Percentiles rank a stretch among this genome's conserved stretches.
These are phyloP conservation scores for Xylariaceae sp. DNA, from an alignment of 2,329 filamentous ascomycete genomes.

Conservation along the genomic window DNA sequence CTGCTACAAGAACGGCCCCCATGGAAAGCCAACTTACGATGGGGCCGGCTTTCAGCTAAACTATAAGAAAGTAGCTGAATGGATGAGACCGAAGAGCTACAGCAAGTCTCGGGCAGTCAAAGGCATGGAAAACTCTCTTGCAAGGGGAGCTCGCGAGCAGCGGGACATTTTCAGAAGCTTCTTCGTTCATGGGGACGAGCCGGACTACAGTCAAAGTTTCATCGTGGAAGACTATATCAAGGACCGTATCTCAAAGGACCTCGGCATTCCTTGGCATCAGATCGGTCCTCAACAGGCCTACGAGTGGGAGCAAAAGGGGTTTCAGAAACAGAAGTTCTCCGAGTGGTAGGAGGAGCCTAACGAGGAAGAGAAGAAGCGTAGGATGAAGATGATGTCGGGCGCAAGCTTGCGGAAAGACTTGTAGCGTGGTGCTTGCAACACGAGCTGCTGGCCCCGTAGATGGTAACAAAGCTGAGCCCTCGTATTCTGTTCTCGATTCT, in stretches of 20 bases:
- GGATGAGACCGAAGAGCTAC: conserved; percentile 18
- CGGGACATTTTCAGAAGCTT: conserved; percentile 18
- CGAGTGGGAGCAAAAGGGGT: conserved; percentile 31
- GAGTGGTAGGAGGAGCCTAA: conserved; percentile 31
- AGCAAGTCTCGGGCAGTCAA: conserved; percentile 12
- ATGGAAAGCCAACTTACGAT: conserved; percentile 29
- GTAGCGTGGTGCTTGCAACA: conserved; percentile 4
- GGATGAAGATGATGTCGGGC: conserved; percentile 23
- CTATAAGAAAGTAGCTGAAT: conserved; percentile 23
- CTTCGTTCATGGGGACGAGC: conserved; percentile 14
- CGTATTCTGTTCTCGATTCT: no score
- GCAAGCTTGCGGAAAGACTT: conserved; percentile 24
- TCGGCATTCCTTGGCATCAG: conserved; percentile 33
- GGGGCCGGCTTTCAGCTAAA: conserved; percentile 29
- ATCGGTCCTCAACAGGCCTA: conserved; percentile 25
- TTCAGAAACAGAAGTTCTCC: conserved; percentile 29
- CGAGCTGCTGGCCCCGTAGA: no score
- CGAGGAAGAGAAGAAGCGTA: conserved; percentile 24
- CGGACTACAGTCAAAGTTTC: neutral
- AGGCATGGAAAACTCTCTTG: conserved; percentile 11
- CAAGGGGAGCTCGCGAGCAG: conserved; percentile 4
- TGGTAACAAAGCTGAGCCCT: no score
- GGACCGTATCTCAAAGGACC: conserved; percentile 36
- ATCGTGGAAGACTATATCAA: conserved; percentile 12
- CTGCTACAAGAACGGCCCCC: conserved; percentile 26